A percentile compares a stretch with the other conserved stretches of the same genome.
Evolutionary conservation across 306 rosid genomes (phyloP).

Genomic region (Vigna nakashimae): DNA sequence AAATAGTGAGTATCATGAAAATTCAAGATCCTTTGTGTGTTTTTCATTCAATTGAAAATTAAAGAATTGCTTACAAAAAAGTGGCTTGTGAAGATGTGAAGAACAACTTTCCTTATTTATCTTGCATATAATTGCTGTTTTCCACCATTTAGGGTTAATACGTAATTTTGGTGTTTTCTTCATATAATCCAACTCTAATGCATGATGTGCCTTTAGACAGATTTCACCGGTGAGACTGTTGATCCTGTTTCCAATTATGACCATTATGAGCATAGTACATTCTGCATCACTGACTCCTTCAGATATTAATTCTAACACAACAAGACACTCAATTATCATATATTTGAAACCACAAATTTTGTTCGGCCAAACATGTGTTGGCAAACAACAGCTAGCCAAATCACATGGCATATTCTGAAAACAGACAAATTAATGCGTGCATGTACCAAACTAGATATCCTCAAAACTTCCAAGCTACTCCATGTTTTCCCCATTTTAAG

Average conservation of each 20-base stretch:
- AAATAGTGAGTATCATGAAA: no score
- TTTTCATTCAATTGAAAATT: no score
- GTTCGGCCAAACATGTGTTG: background rate
- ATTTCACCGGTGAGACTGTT: background rate
- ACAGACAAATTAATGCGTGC: background rate
- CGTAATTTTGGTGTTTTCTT: constrained; percentile 25
- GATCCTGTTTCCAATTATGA: background rate
- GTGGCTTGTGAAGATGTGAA: background rate
- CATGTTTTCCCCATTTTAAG: background rate
- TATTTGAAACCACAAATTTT: constrained; percentile 11
- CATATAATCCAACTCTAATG: constrained; percentile 11
- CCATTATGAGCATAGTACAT: background rate
- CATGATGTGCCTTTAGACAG: background rate
- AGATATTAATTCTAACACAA: background rate
- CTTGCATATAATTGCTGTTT: constrained; percentile 27
- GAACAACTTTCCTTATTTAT: background rate
- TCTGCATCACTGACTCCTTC: background rate
- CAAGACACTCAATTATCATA: background rate
- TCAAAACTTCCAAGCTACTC: background rate
- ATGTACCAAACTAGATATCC: background rate
- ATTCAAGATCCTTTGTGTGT: no score
- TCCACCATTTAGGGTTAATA: constrained; percentile 5
- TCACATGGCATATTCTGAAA: constrained; percentile 34
- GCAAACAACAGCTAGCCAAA: constrained; percentile 21
- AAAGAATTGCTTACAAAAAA: no score